Conservation (phyloP, 371 early-diverging fungal species). For the Homolaphlyctis polyrhiza region DNA sequence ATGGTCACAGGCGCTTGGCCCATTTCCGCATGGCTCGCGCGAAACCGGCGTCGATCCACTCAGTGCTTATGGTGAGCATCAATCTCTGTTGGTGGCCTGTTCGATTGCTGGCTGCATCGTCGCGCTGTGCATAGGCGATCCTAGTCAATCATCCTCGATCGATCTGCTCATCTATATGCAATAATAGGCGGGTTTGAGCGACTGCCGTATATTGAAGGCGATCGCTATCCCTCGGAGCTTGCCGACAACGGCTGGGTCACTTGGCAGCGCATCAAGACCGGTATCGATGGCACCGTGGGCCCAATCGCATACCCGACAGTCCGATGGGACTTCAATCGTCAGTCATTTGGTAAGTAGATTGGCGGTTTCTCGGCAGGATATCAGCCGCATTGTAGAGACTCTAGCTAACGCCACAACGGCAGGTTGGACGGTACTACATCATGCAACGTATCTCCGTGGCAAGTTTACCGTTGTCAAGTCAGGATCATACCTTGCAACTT, state of each 20-base stretch:
- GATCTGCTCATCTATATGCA: not conserved
- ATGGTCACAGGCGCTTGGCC: conserved; percentile 42
- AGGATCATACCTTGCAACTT: conserved; percentile 27
- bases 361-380: conserved; percentile 1
- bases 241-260: conserved; percentile 50
- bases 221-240: conserved; percentile 59
- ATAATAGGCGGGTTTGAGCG: conserved; percentile 59
- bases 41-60: conserved; percentile 66
- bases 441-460: conserved; percentile 33
- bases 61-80: conserved; percentile 53
- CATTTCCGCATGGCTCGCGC: conserved; percentile 62
- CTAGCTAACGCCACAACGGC: not conserved
- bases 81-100: not conserved
- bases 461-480: conserved; percentile 21
- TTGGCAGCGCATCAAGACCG: conserved; percentile 43
- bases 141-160: not conserved
- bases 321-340: conserved; percentile 55
- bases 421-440: conserved; percentile 41
- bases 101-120: not conserved
- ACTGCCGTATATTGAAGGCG: conserved; percentile 38
- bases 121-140: too few species aligned
- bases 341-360: conserved; percentile 44
- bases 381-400: not conserved
- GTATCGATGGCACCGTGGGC: conserved; percentile 43
- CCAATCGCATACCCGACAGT: conserved; percentile 39